Conservation (phyloP, 768 basidiomycete species). For the Auricularia sp. region DNA sequence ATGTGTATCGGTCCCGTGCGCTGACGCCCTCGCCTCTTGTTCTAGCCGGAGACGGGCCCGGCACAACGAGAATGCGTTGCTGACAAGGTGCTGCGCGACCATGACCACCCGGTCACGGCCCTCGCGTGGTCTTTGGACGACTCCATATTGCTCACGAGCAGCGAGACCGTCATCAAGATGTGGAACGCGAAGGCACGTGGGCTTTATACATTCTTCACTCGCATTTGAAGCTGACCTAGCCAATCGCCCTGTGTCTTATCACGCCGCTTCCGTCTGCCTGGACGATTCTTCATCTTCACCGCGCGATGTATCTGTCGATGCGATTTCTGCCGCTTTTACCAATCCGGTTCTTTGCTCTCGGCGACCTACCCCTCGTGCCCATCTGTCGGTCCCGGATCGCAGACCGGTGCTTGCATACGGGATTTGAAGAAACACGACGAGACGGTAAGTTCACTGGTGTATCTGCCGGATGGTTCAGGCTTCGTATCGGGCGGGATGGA, state of each 20-base stretch:
- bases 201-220: constrained; percentile 3
- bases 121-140: constrained; percentile 93
- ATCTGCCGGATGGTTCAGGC: constrained; percentile 81
- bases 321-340: neutral
- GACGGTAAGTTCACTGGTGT: constrained; percentile 71
- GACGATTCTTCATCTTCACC: neutral
- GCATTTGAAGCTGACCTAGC: neutral
- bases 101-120: constrained; percentile 66
- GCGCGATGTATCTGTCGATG: neutral
- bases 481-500: constrained; percentile 88
- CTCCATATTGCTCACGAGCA: constrained; percentile 66
- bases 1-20: neutral
- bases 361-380: constrained; percentile 12
- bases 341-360: neutral
- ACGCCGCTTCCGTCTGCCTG: neutral
- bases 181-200: constrained; percentile 79
- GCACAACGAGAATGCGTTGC: constrained; percentile 49
- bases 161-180: constrained; percentile 73
- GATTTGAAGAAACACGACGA: constrained; percentile 66
- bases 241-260: neutral
- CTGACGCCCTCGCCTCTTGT: constrained; percentile 5
- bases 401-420: constrained; percentile 69
- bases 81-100: constrained; percentile 58
- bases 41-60: constrained; percentile 36
- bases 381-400: constrained; percentile 1